Evolutionary conservation across 345 rosid species (phyloP).

Genomic region (Salix brachista): DNA sequence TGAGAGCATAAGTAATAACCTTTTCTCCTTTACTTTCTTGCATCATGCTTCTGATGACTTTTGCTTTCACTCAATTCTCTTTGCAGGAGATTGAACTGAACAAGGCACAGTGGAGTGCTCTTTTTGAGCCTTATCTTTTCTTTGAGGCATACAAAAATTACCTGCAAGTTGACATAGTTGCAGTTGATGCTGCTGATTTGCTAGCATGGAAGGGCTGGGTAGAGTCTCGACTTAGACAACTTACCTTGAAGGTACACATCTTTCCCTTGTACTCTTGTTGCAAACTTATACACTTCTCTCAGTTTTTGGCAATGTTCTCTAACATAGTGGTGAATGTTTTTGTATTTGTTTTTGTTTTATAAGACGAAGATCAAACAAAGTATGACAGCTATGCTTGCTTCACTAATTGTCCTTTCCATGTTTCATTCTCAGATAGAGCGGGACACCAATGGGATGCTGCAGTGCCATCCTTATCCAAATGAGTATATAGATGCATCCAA

Average conservation of each 20-base stretch:
- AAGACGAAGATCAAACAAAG: slow-evolving; percentile 2
- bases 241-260: slow-evolving; percentile 53
- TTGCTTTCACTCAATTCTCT: background rate
- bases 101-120: slow-evolving; percentile 55
- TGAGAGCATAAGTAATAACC: slow-evolving; percentile 12
- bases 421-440: slow-evolving; percentile 59
- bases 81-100: slow-evolving; percentile 60
- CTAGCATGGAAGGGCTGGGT: slow-evolving; percentile 81
- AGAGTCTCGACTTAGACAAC: slow-evolving; percentile 69
- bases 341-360: background rate
- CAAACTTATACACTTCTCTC: background rate
- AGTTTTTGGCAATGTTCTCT: slow-evolving; percentile 4
- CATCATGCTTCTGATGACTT: slow-evolving; percentile 5
- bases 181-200: slow-evolving; percentile 54
- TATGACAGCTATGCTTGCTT: background rate
- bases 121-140: slow-evolving; percentile 61
- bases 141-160: slow-evolving; percentile 71
- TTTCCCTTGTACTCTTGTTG: slow-evolving; percentile 5
- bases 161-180: slow-evolving; percentile 63
- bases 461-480: slow-evolving; percentile 70
- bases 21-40: background rate
- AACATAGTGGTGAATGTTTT: background rate
- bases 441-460: slow-evolving; percentile 68
- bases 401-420: slow-evolving; percentile 7
- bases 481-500: slow-evolving; percentile 52